Evolutionary conservation across 768 basidiomycete species (phyloP).

Genomic region (Suillus luteus): DNA sequence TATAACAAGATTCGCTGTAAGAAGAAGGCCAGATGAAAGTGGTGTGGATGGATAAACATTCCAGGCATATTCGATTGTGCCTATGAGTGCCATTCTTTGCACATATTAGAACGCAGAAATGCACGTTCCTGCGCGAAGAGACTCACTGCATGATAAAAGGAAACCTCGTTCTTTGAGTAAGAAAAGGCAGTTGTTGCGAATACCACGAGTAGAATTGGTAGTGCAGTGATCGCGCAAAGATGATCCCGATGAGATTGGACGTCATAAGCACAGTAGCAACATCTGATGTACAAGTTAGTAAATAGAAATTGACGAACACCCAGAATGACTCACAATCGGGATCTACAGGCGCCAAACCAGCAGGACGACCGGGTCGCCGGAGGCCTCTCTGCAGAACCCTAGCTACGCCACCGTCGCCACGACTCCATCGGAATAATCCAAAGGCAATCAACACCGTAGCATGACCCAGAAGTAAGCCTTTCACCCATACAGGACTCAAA

Average conservation of each 20-base stretch:
- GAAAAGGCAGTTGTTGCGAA: slow-evolving; percentile 83
- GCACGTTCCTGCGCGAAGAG: slow-evolving; percentile 1
- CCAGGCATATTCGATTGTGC: slow-evolving; percentile 82
- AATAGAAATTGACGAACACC: slow-evolving; percentile 6
- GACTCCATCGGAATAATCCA: slow-evolving; percentile 77
- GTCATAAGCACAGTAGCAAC: slow-evolving; percentile 83
- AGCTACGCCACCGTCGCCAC: slow-evolving; percentile 65
- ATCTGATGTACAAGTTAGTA: slow-evolving; percentile 48
- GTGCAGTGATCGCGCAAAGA: slow-evolving; percentile 92
- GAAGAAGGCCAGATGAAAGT: slow-evolving; percentile 59
- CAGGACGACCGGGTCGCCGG: slow-evolving; percentile 49
- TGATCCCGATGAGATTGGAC: slow-evolving; percentile 87
- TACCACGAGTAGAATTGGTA: slow-evolving; percentile 99
- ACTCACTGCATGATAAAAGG: slow-evolving; percentile 63
- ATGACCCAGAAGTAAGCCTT: slow-evolving; percentile 67
- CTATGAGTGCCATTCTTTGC: slow-evolving; percentile 60
- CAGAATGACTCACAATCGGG: slow-evolving; percentile 59
- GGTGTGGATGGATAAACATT: slow-evolving; percentile 82
- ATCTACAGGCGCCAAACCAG: slow-evolving; percentile 47
- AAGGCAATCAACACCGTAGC: slow-evolving; percentile 59
- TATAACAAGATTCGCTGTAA: slow-evolving; percentile 52
- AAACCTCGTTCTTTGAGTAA: slow-evolving; percentile 74
- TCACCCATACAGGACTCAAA: slow-evolving; percentile 62
- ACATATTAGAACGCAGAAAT: not conserved
- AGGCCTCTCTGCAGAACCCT: slow-evolving; percentile 57